These are phyloP conservation scores for Medicago ruthenica DNA, from an alignment of 306 rosid species.

Conservation along the genomic window DNA sequence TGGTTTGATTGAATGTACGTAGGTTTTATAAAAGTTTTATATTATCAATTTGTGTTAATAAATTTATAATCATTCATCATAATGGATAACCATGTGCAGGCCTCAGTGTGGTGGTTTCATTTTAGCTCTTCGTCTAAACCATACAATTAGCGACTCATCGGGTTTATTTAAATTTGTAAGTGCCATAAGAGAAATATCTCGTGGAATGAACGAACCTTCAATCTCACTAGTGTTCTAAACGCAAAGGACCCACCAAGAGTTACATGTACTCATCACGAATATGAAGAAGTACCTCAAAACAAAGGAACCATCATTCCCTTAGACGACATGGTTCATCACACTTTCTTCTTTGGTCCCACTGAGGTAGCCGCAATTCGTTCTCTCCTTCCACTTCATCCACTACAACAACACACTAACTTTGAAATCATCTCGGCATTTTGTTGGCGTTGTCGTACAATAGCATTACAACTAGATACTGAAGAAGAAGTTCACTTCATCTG, in stretches of 20 bases:
- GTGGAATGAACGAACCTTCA: background rate
- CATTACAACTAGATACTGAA: conserved; percentile 30
- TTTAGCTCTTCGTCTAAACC: conserved; percentile 51
- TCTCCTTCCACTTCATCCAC: conserved; percentile 38
- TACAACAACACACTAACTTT: conserved; percentile 42
- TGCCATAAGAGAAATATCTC: conserved; percentile 21
- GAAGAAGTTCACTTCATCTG: background rate
- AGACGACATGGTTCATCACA: conserved; percentile 50
- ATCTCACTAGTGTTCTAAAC: background rate
- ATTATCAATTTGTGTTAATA: too few relatives aligned
- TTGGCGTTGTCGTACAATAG: conserved; percentile 37
- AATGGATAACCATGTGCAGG: background rate
- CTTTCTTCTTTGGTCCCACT: conserved; percentile 52
- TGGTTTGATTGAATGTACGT: too few relatives aligned
- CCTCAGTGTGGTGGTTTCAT: conserved; percentile 25
- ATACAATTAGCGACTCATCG: conserved; percentile 54
- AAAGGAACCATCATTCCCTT: conserved; percentile 49
- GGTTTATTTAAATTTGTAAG: conserved; percentile 57
- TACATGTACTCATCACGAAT: conserved; percentile 51
- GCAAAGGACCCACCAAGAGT: conserved; percentile 52
- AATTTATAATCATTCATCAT: too few relatives aligned
- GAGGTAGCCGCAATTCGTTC: conserved; percentile 54
- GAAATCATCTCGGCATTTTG: conserved; percentile 56
- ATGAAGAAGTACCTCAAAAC: conserved; percentile 41
- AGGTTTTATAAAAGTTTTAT: too few relatives aligned